Evolutionary conservation across 257 asterid species (phyloP).

Genomic region (Rauvolfia tetraphylla): DNA sequence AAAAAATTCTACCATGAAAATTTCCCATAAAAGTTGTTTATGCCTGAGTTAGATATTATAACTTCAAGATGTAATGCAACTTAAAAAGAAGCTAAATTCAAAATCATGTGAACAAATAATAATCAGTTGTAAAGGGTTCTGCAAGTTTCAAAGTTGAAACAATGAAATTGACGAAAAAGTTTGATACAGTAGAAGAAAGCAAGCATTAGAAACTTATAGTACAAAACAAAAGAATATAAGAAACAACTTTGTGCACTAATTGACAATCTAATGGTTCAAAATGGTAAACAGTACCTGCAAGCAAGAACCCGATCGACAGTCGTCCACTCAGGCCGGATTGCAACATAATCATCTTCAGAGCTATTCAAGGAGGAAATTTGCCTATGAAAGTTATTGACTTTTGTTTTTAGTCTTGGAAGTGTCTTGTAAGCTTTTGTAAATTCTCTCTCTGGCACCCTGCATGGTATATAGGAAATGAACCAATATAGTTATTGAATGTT

Average conservation of each 20-base stretch:
- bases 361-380: slow-evolving; percentile 68
- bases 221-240: not conserved
- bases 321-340: slow-evolving; percentile 96
- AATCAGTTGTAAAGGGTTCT: not conserved
- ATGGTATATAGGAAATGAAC: slow-evolving; percentile 20
- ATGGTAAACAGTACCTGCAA: slow-evolving; percentile 55
- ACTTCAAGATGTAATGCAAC: not conserved
- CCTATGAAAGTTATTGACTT: slow-evolving; percentile 74
- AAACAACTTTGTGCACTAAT: not conserved
- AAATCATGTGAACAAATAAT: not conserved
- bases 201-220: not conserved
- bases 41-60: not conserved
- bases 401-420: slow-evolving; percentile 82
- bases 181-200: not conserved
- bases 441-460: slow-evolving; percentile 93
- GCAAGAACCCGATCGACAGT: slow-evolving; percentile 86
- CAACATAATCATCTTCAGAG: slow-evolving; percentile 68
- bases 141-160: not conserved
- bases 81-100: not conserved
- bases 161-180: not conserved
- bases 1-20: not conserved
- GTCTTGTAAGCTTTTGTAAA: slow-evolving; percentile 83
- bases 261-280: slow-evolving; percentile 2
- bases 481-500: not conserved
- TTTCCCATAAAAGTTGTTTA: not conserved